Conservation (phyloP, 75 land plant genomes). For the Pinus taeda region DNA sequence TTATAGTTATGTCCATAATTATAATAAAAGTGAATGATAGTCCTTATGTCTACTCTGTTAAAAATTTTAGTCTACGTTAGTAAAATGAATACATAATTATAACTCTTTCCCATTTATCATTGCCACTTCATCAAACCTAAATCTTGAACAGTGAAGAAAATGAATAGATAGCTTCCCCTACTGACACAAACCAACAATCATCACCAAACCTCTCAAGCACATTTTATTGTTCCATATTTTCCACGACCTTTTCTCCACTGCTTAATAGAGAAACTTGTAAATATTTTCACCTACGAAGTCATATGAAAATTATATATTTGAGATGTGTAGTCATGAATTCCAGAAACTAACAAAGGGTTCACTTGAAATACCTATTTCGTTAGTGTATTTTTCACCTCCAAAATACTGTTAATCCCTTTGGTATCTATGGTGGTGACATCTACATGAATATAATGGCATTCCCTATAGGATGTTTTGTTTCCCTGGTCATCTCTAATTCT, state of each 20-base stretch:
- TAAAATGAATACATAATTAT: too few relatives aligned
- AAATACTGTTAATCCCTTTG: constrained; percentile 53
- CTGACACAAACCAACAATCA: constrained; percentile 17
- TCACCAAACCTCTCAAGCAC: constrained; percentile 21
- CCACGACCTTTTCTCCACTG: constrained; percentile 21
- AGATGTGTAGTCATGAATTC: neutral
- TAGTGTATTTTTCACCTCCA: constrained; percentile 64
- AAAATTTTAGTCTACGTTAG: too few relatives aligned
- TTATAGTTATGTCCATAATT: too few relatives aligned
- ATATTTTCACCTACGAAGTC: constrained; percentile 12
- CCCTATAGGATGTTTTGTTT: neutral
- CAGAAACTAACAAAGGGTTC: neutral
- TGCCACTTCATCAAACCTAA: neutral
- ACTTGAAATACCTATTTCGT: constrained; percentile 39
- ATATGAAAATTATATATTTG: neutral
- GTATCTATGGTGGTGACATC: constrained; percentile 91
- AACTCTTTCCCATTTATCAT: too few relatives aligned
- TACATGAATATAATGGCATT: constrained; percentile 20
- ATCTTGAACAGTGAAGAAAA: neutral
- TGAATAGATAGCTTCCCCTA: constrained; percentile 23
- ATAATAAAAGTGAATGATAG: too few relatives aligned
- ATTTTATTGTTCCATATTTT: constrained; percentile 19
- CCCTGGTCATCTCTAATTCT: neutral
- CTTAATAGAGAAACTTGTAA: constrained; percentile 45
- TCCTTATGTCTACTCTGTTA: too few relatives aligned